Conservation (phyloP, 305 asterid genomes). For the Galium porrigens region DNA sequence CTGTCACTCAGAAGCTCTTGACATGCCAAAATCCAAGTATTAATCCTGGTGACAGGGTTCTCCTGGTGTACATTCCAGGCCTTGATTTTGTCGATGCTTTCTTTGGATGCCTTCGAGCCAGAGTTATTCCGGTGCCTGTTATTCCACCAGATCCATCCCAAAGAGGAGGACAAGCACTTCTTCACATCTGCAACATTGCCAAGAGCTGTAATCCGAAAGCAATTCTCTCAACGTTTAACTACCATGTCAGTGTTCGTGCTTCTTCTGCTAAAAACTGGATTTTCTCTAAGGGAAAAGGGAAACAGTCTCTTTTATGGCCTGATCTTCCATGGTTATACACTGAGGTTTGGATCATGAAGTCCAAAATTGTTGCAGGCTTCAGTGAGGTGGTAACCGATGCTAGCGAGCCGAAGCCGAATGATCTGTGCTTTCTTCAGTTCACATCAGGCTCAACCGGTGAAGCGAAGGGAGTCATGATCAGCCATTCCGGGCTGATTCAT, state of each 20-base stretch:
- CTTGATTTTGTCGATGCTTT: conserved; percentile 62
- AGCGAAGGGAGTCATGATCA: conserved; percentile 70
- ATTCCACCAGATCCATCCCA: conserved; percentile 57
- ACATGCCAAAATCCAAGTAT: conserved; percentile 29
- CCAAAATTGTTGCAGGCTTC: conserved; percentile 21
- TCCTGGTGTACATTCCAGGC: conserved; percentile 49
- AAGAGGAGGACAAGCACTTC: conserved; percentile 49
- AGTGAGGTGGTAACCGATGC: conserved; percentile 11
- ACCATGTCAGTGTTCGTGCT: conserved; percentile 45
- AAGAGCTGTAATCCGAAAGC: conserved; percentile 49
- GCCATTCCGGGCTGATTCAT: conserved; percentile 56
- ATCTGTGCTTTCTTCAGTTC: conserved; percentile 57
- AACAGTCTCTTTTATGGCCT: conserved; percentile 36
- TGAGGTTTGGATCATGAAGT: conserved; percentile 41
- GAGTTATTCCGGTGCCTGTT: conserved; percentile 50
- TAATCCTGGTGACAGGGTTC: conserved; percentile 44
- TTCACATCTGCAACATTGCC: conserved; percentile 44
- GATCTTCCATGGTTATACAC: conserved; percentile 61
- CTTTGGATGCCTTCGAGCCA: conserved; percentile 57
- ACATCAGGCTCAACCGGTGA: conserved; percentile 82
- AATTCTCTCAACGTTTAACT: conserved; percentile 46
- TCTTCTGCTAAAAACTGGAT: conserved; percentile 34
- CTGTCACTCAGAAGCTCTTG: conserved; percentile 31
- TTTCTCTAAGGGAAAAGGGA: conserved; percentile 24
- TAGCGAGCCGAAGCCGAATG: conserved; percentile 23